phyloP scores from a whole-genome alignment of 768 basidiomycete genomes.

The Rhodocollybia butyracea region DNA sequence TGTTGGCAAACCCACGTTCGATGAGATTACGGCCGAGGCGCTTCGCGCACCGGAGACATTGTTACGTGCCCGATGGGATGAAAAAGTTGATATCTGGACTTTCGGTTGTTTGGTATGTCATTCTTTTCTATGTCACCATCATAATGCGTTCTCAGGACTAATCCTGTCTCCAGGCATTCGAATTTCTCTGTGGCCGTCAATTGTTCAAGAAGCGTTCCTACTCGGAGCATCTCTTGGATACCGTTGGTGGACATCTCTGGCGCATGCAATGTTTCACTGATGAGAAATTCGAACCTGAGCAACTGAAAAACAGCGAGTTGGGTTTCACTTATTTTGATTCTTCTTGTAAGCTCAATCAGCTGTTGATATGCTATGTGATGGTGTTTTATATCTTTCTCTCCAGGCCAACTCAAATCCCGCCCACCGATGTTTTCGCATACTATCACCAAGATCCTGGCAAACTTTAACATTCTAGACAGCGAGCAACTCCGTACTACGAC shows the following conservation, averaged over 20 bases:
- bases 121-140: neutral
- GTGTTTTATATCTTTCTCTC: neutral
- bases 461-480: slow-evolving; percentile 12
- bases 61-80: slow-evolving; percentile 23
- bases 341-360: slow-evolving; percentile 4
- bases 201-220: slow-evolving; percentile 14
- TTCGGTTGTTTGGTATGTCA: slow-evolving; percentile 26
- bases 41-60: slow-evolving; percentile 27
- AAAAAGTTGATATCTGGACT: slow-evolving; percentile 27
- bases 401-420: slow-evolving; percentile 17
- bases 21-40: slow-evolving; percentile 18
- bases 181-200: slow-evolving; percentile 7
- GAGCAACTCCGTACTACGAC: slow-evolving; percentile 14
- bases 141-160: neutral
- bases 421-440: slow-evolving; percentile 13
- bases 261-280: slow-evolving; percentile 17
- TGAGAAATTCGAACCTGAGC: slow-evolving; percentile 11
- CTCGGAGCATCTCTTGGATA: slow-evolving; percentile 11
- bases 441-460: slow-evolving; percentile 12
- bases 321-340: slow-evolving; percentile 13
- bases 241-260: slow-evolving; percentile 9
- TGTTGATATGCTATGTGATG: neutral
- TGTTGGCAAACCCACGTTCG: slow-evolving; percentile 6
- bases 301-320: slow-evolving; percentile 10
- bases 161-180: slow-evolving; percentile 7